Evolutionary conservation across 129 eudicot genomes (phyloP).

Genomic region (Deinandra increscens): DNA sequence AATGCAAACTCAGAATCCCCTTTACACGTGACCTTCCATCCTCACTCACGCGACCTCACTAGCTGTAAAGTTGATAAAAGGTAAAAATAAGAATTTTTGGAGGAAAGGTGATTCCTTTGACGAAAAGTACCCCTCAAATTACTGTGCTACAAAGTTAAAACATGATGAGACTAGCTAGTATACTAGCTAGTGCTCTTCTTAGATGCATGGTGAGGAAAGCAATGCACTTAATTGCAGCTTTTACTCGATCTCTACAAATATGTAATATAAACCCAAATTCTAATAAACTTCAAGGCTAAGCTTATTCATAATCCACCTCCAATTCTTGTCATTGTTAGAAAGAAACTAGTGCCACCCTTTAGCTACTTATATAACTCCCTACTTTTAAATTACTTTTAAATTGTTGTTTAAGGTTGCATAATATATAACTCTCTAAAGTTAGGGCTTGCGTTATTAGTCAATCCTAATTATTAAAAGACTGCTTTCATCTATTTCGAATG

Average conservation of each 20-base stretch:
- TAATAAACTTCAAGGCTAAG: too few relatives aligned
- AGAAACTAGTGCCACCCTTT: too few relatives aligned
- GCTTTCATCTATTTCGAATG: too few relatives aligned
- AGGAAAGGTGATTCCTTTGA: constrained; percentile 44
- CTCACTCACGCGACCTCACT: constrained; percentile 38
- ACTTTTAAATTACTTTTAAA: too few relatives aligned
- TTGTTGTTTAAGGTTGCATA: too few relatives aligned
- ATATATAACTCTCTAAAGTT: too few relatives aligned
- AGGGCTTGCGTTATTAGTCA: too few relatives aligned
- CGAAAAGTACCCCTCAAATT: constrained; percentile 23
- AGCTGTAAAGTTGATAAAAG: constrained; percentile 33
- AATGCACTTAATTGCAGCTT: neutral
- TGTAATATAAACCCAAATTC: neutral
- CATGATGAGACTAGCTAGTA: constrained; percentile 7
- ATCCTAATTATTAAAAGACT: too few relatives aligned
- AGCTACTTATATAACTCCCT: too few relatives aligned
- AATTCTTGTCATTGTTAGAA: too few relatives aligned
- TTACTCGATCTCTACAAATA: neutral
- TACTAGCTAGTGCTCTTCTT: neutral
- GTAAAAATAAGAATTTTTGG: constrained; percentile 30
- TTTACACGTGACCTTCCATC: constrained; percentile 45
- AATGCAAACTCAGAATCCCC: constrained; percentile 33
- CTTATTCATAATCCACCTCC: too few relatives aligned
- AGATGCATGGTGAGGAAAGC: neutral
- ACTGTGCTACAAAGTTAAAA: constrained; percentile 35